These are phyloP conservation scores for Grigorovia humatica DNA, from an alignment of 805 yeast species.

Conservation along the genomic window DNA sequence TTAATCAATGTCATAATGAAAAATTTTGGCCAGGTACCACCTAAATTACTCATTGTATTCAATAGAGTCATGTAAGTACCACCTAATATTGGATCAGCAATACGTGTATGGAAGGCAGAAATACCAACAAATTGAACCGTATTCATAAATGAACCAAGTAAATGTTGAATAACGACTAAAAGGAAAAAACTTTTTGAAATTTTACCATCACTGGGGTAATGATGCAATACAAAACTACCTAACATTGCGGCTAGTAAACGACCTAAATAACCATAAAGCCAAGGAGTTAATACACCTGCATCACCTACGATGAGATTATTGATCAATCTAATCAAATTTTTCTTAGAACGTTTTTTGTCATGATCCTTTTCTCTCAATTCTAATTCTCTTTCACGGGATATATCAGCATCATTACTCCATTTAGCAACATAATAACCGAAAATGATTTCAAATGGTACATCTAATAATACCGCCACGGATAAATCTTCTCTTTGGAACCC, in stretches of 20 bases:
- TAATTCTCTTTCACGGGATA: not conserved
- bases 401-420: conserved; percentile 63
- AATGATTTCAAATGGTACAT: conserved; percentile 90
- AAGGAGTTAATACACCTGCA: conserved; percentile 64
- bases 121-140: conserved; percentile 93
- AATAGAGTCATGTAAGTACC: conserved; percentile 97
- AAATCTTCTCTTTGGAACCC: conserved; percentile 91
- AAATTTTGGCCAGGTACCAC: conserved; percentile 97
- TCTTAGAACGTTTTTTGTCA: conserved; percentile 1
- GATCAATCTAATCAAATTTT: conserved; percentile 2
- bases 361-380: conserved; percentile 3
- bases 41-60: conserved; percentile 84
- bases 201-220: conserved; percentile 54
- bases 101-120: conserved; percentile 88
- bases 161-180: conserved; percentile 71
- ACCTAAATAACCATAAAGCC: conserved; percentile 83
- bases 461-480: conserved; percentile 84
- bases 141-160: conserved; percentile 81
- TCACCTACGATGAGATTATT: conserved; percentile 20
- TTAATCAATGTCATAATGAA: conserved; percentile 74
- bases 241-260: conserved; percentile 63
- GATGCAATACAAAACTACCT: conserved; percentile 62
- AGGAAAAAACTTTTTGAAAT: conserved; percentile 44
- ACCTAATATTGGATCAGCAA: conserved; percentile 92
- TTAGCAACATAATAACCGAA: conserved; percentile 94